Evolutionary conservation across 768 basidiomycete genomes (phyloP).

Genomic region (Boletus reticulatus): DNA sequence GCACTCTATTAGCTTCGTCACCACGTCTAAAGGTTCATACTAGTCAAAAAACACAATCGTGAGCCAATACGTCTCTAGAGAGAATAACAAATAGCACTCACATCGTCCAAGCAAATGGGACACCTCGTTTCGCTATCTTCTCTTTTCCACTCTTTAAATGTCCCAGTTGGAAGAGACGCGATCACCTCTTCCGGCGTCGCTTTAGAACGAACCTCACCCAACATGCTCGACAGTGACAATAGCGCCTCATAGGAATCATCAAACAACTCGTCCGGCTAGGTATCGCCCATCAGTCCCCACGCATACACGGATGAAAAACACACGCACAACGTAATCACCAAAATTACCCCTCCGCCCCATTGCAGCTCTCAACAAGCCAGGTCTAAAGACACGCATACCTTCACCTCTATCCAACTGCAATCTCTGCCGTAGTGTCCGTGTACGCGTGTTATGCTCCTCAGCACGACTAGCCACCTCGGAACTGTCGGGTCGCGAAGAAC

Average conservation of each 20-base stretch:
- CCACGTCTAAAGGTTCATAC: conserved; percentile 62
- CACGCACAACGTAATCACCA: conserved; percentile 56
- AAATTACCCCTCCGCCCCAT: conserved; percentile 25
- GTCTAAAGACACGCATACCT: conserved; percentile 19
- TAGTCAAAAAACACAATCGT: conserved; percentile 27
- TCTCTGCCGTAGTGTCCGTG: conserved; percentile 27
- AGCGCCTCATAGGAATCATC: conserved; percentile 74
- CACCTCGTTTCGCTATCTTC: conserved; percentile 69
- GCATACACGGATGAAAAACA: neutral
- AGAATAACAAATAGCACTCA: conserved; percentile 35
- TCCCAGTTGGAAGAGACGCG: conserved; percentile 53
- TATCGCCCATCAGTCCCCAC: neutral
- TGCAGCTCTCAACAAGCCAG: conserved; percentile 23
- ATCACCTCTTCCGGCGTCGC: conserved; percentile 63
- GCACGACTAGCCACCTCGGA: conserved; percentile 7
- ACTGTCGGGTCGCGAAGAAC: conserved; percentile 2
- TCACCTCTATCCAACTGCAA: conserved; percentile 28
- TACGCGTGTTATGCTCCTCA: conserved; percentile 24
- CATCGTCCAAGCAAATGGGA: conserved; percentile 85
- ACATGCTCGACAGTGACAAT: conserved; percentile 50
- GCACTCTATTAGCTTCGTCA: conserved; percentile 68
- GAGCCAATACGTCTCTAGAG: neutral
- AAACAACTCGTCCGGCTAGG: conserved; percentile 72
- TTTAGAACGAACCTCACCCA: conserved; percentile 70
- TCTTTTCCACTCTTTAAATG: conserved; percentile 68